Percentiles rank a stretch among this genome's conserved stretches.
Conservation (phyloP, 106 monocot genomes). For the Phalaenopsis aphrodite region DNA sequence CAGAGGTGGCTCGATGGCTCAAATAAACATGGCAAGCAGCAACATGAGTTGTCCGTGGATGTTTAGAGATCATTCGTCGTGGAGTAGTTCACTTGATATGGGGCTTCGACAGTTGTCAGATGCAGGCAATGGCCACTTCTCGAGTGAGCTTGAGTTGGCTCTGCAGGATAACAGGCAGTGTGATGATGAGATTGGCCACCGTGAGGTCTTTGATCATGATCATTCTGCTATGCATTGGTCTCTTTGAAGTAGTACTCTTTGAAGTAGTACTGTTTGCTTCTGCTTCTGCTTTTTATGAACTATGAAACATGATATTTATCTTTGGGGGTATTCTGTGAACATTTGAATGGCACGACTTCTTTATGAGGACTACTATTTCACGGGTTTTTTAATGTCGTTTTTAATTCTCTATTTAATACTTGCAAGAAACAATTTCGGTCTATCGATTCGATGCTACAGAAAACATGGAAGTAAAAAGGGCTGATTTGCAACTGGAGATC, state of each 20-base stretch:
- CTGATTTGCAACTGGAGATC: not conserved
- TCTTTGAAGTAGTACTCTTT: not conserved
- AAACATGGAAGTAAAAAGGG: too few species aligned
- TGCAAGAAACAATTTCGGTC: too few species aligned
- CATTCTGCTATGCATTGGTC: slow-evolving; percentile 1
- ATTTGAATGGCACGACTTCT: not conserved
- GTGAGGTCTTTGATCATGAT: not conserved
- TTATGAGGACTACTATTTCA: not conserved
- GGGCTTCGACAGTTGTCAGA: slow-evolving; percentile 16
- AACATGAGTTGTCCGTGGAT: slow-evolving; percentile 31
- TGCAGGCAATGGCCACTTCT: slow-evolving; percentile 33
- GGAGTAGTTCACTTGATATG: slow-evolving; percentile 15
- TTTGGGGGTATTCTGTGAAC: not conserved
- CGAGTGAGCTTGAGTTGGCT: slow-evolving; percentile 84
- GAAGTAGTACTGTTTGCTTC: not conserved
- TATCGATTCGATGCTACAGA: too few species aligned
- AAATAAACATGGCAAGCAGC: slow-evolving; percentile 5
- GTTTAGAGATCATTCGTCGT: slow-evolving; percentile 22
- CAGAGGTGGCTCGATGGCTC: slow-evolving; percentile 17
- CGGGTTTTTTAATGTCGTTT: too few species aligned
- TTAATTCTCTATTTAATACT: too few species aligned
- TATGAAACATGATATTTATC: not conserved
- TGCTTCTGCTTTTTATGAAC: not conserved
- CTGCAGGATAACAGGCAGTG: slow-evolving; percentile 49
- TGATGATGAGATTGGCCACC: not conserved